Base-by-base conservation (phyloP, 306 rosid genomes). In the Cicer arietinum region DNA sequence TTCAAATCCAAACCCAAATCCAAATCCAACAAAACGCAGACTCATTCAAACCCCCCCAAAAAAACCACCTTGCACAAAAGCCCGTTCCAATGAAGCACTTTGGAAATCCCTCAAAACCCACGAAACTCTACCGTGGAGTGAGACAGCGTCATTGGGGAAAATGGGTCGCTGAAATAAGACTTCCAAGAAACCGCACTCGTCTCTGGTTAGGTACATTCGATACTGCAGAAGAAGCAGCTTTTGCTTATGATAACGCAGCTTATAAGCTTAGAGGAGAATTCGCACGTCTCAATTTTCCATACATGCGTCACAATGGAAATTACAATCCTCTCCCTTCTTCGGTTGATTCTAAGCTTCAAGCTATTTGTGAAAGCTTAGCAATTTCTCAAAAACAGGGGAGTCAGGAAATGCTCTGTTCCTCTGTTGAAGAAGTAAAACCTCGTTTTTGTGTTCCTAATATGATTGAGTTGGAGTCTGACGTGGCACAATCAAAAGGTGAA, bases 191-290 rank as follows among this genome's bases (percentile, higher is more conserved):
- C 73, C 85, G 97, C 7, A 92, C 96, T 12, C 92, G 97, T 9
- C 97, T 94, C 60, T 94, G 97, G 97, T 95, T 94, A 0, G 97
- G 97, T 48, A 94, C 99, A n/a, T 94, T 92, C 8, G 95, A 94
- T 25, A 90, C 96, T 0, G 95, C 96, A 1, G 97, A 90, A 71
- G 97, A 90, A 67, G 99, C 99, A 0, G 97, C 97, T 13, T 41
- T 94, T 79, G 99, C 99, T 8, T 92, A 94, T 25, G 99, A 94
- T 25, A 85, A 77, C 66, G 99, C 97, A 4, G 93, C 99, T 8
- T 90, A 73, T 63, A 89, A 92, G 85, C 99, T 94, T 10, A 82
- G 99, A 11, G 97, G 99, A 2, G 97, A 92, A 1, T 88, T 86
- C 12, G 90, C 96, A 6, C 87, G 95, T 42, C 92, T 94, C 16